Conservation (phyloP, 129 eudicot species). For the Arctium lappa region DNA sequence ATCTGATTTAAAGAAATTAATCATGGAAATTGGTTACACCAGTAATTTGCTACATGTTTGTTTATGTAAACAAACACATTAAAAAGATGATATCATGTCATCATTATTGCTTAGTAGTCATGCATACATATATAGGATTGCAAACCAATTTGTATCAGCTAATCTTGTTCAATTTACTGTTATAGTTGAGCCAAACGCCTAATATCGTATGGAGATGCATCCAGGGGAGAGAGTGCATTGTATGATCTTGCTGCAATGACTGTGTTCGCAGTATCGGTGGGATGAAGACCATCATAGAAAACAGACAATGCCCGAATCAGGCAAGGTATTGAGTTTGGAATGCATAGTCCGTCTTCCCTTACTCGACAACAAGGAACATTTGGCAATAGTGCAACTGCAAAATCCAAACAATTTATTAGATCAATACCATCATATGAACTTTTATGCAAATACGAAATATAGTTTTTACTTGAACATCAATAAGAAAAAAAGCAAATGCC, state of each 20-base stretch:
- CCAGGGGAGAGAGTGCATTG: not conserved
- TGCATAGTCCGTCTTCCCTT: conserved; percentile 19
- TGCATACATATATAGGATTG: not conserved
- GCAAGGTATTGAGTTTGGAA: conserved; percentile 11
- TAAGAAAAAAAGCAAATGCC: not conserved
- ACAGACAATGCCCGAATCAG: not conserved
- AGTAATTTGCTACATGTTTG: too few relatives aligned
- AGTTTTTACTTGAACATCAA: not conserved
- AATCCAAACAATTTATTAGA: not conserved
- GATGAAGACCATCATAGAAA: conserved; percentile 32
- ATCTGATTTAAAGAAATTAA: too few relatives aligned
- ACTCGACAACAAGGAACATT: conserved; percentile 18
- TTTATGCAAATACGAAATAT: not conserved
- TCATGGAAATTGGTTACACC: too few relatives aligned
- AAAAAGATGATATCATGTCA: too few relatives aligned
- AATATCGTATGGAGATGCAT: not conserved
- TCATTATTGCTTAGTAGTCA: too few relatives aligned
- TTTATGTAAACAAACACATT: too few relatives aligned
- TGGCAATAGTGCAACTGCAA: not conserved
- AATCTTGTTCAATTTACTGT: not conserved
- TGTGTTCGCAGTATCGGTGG: conserved; percentile 15
- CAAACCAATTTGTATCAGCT: not conserved
- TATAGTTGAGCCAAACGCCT: not conserved
- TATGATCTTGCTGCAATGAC: not conserved
- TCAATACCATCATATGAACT: not conserved